Percentiles rank a stretch among this genome's conserved stretches.
Evolutionary conservation across 805 yeast species (phyloP).

Genomic region (Kuraishia ogatae): DNA sequence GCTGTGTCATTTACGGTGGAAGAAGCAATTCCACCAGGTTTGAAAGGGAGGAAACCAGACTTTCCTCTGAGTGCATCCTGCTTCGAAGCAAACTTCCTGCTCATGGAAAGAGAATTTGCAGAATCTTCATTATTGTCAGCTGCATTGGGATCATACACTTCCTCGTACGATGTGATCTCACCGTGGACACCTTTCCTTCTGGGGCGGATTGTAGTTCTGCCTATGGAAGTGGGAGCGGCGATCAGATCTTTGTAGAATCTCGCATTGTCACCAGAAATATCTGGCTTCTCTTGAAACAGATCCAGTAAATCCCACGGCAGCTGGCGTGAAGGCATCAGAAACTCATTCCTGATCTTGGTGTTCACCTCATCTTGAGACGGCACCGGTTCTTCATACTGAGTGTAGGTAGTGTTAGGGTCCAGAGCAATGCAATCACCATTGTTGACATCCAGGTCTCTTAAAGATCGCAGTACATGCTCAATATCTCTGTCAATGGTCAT

Average conservation of each 20-base stretch:
- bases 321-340: constrained; percentile 53
- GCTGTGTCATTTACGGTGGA: constrained; percentile 24
- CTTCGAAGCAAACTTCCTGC: constrained; percentile 56
- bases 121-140: constrained; percentile 33
- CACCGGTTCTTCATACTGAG: constrained; percentile 5
- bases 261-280: constrained; percentile 14
- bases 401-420: constrained; percentile 9
- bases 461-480: background rate
- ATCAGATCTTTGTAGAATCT: constrained; percentile 40
- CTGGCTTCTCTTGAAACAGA: constrained; percentile 51
- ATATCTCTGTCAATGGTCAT: background rate
- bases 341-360: constrained; percentile 26
- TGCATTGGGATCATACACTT: constrained; percentile 39
- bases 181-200: constrained; percentile 74
- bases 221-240: constrained; percentile 48
- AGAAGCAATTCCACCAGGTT: constrained; percentile 69
- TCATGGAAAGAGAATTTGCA: constrained; percentile 63
- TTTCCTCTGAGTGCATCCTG: constrained; percentile 60
- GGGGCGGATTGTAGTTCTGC: constrained; percentile 59
- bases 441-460: background rate
- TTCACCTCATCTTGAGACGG: constrained; percentile 8
- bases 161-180: constrained; percentile 49
- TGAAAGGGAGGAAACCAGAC: constrained; percentile 74
- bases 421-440: constrained; percentile 6
- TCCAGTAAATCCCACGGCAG: constrained; percentile 69